A percentile compares a stretch with the other conserved stretches of the same genome.
phyloP scores from a whole-genome alignment of 2,329 filamentous ascomycete genomes.

The Neopestalotiopsis rosae region DNA sequence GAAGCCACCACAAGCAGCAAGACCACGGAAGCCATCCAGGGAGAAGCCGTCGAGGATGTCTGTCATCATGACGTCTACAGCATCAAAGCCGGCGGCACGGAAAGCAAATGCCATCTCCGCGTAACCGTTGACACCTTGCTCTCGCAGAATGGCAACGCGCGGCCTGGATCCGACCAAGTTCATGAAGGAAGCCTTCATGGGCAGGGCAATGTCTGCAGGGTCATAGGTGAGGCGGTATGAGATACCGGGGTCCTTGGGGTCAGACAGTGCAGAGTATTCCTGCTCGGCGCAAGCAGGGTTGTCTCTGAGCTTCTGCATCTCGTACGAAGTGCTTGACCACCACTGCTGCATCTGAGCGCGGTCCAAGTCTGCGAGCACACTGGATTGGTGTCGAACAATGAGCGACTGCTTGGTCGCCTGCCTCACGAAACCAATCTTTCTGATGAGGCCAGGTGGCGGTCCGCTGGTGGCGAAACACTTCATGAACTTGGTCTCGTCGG shows the following conservation, averaged over 20 bases:
- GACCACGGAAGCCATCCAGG: constrained; percentile 81
- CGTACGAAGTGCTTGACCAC: constrained; percentile 88
- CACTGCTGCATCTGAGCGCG: constrained; percentile 80
- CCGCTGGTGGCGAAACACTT: constrained; percentile 91
- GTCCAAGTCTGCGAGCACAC: constrained; percentile 70
- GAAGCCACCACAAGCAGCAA: constrained; percentile 96
- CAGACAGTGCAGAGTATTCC: constrained; percentile 77
- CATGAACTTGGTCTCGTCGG: constrained; percentile 84
- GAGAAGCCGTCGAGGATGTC: constrained; percentile 83
- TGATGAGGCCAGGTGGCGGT: constrained; percentile 79
- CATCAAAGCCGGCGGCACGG: constrained; percentile 86
- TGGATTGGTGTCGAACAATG: constrained; percentile 73
- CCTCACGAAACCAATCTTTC: constrained; percentile 81
- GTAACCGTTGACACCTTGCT: constrained; percentile 94
- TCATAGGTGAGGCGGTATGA: constrained; percentile 83
- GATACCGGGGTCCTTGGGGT: constrained; percentile 81
- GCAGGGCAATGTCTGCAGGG: constrained; percentile 77
- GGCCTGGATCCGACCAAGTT: constrained; percentile 29
- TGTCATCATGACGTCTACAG: constrained; percentile 96
- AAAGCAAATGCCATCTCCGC: constrained; percentile 99
- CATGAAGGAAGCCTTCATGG: constrained; percentile 67
- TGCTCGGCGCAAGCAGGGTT: constrained; percentile 85
- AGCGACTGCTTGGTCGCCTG: constrained; percentile 75
- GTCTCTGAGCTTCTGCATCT: constrained; percentile 90
- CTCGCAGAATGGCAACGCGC: constrained; percentile 88